Base-by-base conservation (phyloP, 176 grass and related monocot species). In the Melocanna baccifera region DNA sequence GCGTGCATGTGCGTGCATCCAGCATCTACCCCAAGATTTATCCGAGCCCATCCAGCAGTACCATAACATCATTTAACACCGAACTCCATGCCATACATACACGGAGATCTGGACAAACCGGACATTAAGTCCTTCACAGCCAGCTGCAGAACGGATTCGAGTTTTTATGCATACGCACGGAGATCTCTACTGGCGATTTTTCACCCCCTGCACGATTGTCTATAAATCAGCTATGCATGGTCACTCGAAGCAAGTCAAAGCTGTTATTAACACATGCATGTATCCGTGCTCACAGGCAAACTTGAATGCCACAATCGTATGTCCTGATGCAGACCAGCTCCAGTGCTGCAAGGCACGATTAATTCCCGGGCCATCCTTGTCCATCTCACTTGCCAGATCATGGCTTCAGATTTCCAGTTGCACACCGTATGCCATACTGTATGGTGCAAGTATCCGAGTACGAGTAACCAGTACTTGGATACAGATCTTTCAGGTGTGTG, bases 11-110 rank as follows among this genome's bases (percentile, higher is more conserved):
- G 32, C 32, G 3, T 32, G 32, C 30, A 2, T 48, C 37, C 52
- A 70, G n/a, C 46, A 12, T 30, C 71, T 28, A 29, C 77, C 32
- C 45, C 52, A 9, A 2, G 55, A 86, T 78, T 74, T 67, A 87
- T 46, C 67, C 46, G 46, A 75, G 56, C 76, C 77, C 68, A 67
- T 45, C 45, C 72, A 65, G 46, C 69, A 65, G 26, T 14, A 81
- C 80, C 53, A 9, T 2, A 22, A 22, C 83, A 85, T 76, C 69
- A 47, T 71, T 71, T 52, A 52, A 18, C 0, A 50, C 50, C 16
- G 1, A 52, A 19, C 16, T 7, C 15, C 50, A 7, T 16, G 18
- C 16, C 50, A 19, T 52, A 6, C 50, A 52, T 41, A 40, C 39
- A 40, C 39, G 39, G 39, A 40, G 84, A 72, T 70, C 63, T 10